Percentiles rank a stretch among this genome's conserved stretches.
Conservation (phyloP, 2,329 filamentous ascomycete species). For the Gliomastix tumulicola region DNA sequence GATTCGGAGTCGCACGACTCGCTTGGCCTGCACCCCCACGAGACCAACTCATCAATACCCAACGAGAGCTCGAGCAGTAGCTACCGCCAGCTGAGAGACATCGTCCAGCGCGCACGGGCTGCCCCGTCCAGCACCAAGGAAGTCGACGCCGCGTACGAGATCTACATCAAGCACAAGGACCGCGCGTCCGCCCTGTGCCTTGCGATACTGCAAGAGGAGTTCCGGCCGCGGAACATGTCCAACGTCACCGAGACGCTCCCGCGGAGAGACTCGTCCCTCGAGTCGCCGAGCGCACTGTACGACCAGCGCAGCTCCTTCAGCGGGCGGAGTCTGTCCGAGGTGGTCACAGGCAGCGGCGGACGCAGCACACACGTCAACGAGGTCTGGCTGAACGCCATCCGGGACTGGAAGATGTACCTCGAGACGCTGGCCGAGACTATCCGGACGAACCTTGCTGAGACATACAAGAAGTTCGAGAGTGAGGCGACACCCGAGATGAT, state of each 20-base stretch:
- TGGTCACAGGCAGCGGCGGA: slow-evolving; percentile 15
- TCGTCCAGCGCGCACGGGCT: slow-evolving; percentile 26
- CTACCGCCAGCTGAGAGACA: slow-evolving; percentile 23
- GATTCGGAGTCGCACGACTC: slow-evolving; percentile 19
- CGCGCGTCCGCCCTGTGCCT: slow-evolving; percentile 31
- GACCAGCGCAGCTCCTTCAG: slow-evolving; percentile 30
- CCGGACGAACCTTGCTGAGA: slow-evolving; percentile 30
- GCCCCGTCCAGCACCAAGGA: slow-evolving; percentile 22
- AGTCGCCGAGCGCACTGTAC: slow-evolving; percentile 19
- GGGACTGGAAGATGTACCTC: slow-evolving; percentile 36
- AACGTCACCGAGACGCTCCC: slow-evolving; percentile 12
- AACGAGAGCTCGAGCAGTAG: slow-evolving; percentile 21
- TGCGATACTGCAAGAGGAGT: slow-evolving; percentile 30
- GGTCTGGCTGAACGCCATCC: slow-evolving; percentile 27
- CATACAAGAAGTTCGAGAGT: slow-evolving; percentile 37
- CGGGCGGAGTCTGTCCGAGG: slow-evolving; percentile 23
- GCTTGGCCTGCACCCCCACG: slow-evolving; percentile 13
- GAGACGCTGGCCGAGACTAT: slow-evolving; percentile 33
- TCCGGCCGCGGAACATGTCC: slow-evolving; percentile 15
- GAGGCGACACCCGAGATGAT: slow-evolving; percentile 33
- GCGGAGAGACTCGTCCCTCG: slow-evolving; percentile 19
- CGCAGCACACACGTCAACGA: slow-evolving; percentile 16
- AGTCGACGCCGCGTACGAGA: slow-evolving; percentile 35
- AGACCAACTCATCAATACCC: slow-evolving; percentile 13
- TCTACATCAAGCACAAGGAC: slow-evolving; percentile 33